These are phyloP conservation scores for Colletotrichum australisinense DNA, from an alignment of 2,329 filamentous ascomycete species.

Conservation along the genomic window DNA sequence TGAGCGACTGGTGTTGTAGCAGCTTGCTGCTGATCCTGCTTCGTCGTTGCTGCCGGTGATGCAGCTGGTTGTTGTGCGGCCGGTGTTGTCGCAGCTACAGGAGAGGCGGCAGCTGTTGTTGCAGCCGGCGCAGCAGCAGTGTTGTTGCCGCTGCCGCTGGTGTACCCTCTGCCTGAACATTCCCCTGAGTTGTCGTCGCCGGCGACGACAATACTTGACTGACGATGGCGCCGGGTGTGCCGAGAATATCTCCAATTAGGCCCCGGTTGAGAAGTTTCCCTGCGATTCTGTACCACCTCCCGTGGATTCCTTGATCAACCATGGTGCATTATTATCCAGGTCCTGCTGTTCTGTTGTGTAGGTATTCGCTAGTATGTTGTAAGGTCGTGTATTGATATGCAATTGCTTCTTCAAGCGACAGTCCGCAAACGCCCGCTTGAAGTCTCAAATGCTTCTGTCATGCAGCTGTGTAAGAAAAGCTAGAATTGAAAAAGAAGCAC, in stretches of 20 bases:
- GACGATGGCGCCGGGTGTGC: slow-evolving; percentile 3
- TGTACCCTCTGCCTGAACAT: background rate
- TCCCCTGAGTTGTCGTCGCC: slow-evolving; percentile 19
- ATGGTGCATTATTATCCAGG: slow-evolving; percentile 25
- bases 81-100: background rate
- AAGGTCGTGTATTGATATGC: background rate
- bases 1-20: background rate
- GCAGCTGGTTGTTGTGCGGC: slow-evolving; percentile 1
- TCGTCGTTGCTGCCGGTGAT: background rate
- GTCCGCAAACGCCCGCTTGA: background rate
- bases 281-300: slow-evolving; percentile 1
- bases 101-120: slow-evolving; percentile 14
- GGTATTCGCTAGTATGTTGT: background rate
- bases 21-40: slow-evolving; percentile 7
- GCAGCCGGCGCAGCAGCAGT: slow-evolving; percentile 8
- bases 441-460: background rate
- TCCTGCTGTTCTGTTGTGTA: background rate
- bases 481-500: background rate
- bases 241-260: slow-evolving; percentile 19
- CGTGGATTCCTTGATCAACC: slow-evolving; percentile 18
- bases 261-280: slow-evolving; percentile 13
- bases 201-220: slow-evolving; percentile 25
- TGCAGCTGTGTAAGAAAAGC: background rate
- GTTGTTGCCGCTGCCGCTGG: background rate
- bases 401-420: background rate